Evolutionary conservation across 2,329 filamentous ascomycete genomes (phyloP).

Genomic region (Camptophora hylomeconis): DNA sequence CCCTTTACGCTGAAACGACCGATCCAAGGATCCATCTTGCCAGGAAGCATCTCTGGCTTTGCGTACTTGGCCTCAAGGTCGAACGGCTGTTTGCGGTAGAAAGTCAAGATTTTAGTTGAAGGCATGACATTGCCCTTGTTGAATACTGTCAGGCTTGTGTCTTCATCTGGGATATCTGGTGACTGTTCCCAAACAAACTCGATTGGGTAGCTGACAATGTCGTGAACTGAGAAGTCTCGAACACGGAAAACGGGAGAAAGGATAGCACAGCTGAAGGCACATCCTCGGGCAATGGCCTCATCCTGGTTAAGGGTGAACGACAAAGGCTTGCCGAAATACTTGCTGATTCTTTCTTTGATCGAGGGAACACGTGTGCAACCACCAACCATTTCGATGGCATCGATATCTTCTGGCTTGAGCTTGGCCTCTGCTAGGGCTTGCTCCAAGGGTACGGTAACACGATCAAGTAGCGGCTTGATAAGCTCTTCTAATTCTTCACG

Average conservation of each 20-base stretch:
- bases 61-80: conserved; percentile 91
- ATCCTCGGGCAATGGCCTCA: conserved; percentile 89
- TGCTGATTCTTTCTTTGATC: conserved; percentile 77
- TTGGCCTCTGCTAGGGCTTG: conserved; percentile 90
- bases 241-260: conserved; percentile 96
- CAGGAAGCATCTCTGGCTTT: conserved; percentile 72
- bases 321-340: conserved; percentile 83
- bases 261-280: conserved; percentile 94
- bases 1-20: conserved; percentile 96
- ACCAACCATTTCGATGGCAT: conserved; percentile 84
- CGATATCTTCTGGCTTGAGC: conserved; percentile 82
- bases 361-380: conserved; percentile 87
- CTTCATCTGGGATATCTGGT: conserved; percentile 93
- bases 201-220: conserved; percentile 95
- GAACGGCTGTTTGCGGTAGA: conserved; percentile 96
- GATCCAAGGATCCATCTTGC: conserved; percentile 88
- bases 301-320: conserved; percentile 98
- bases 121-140: conserved; percentile 94
- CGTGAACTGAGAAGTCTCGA: conserved; percentile 93
- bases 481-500: conserved; percentile 89
- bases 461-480: conserved; percentile 68
- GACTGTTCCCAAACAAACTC: conserved; percentile 99
- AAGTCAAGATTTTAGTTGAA: conserved; percentile 97
- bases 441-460: conserved; percentile 63
- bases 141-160: conserved; percentile 93